These are phyloP conservation scores for Lachancea cidri DNA, from an alignment of 805 yeast genomes.

Conservation along the genomic window DNA sequence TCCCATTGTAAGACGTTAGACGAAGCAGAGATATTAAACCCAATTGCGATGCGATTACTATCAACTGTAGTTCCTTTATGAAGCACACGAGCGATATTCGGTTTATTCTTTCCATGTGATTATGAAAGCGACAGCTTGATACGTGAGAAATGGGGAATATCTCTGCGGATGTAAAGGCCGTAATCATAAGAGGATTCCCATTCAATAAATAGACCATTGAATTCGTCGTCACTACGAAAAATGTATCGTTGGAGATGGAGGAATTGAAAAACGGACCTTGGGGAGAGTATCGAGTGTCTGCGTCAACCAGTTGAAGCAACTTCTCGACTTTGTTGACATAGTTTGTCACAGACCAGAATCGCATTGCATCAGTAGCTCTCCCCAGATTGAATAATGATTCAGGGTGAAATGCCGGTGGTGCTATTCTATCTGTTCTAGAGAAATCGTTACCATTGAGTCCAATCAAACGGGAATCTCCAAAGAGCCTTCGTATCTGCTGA, in stretches of 20 bases:
- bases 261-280: conserved; percentile 14
- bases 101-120: conserved; percentile 8
- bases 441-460: background rate
- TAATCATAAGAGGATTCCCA: conserved; percentile 20
- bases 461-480: background rate
- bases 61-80: conserved; percentile 23
- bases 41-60: conserved; percentile 24
- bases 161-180: conserved; percentile 19
- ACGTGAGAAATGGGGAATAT: conserved; percentile 18
- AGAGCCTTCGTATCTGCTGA: background rate
- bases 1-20: conserved; percentile 25
- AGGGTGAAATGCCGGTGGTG: background rate
- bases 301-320: conserved; percentile 9
- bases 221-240: conserved; percentile 18
- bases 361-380: conserved; percentile 8
- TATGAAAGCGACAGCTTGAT: background rate
- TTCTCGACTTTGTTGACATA: conserved; percentile 16
- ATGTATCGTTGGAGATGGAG: conserved; percentile 14
- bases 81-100: conserved; percentile 20
- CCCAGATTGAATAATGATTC: background rate
- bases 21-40: conserved; percentile 24
- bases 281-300: conserved; percentile 7
- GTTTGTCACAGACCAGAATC: conserved; percentile 16
- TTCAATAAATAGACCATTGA: conserved; percentile 13
- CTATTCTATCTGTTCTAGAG: no score